Conservation (phyloP, 2,329 filamentous ascomycete genomes). For the Setomelanomma holmii region DNA sequence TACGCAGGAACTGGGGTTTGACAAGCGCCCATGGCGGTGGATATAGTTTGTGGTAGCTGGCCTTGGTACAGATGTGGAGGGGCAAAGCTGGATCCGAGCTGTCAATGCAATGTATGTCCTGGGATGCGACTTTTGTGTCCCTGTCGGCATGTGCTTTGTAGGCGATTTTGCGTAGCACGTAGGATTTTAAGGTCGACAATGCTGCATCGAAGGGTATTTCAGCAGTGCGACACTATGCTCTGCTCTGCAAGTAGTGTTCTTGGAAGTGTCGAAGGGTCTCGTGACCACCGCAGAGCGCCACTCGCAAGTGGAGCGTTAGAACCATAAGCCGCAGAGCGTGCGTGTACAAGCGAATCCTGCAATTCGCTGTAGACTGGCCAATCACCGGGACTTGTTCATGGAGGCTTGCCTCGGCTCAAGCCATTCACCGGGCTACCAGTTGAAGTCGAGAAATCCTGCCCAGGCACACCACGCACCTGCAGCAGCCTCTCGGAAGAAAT, state of each 20-base stretch:
- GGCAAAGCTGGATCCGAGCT: conserved; percentile 3
- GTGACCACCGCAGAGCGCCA: neutral
- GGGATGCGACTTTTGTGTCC: neutral
- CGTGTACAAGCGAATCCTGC: neutral
- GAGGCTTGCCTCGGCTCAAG: neutral
- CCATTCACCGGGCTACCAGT: neutral
- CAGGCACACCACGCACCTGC: neutral
- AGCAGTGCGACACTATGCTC: too few species aligned
- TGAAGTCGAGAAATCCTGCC: neutral
- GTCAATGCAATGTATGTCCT: conserved; percentile 1
- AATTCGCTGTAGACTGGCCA: neutral
- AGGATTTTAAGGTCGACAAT: neutral
- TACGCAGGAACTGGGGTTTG: conserved; percentile 10
- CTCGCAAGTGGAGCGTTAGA: neutral
- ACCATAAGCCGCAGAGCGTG: neutral
- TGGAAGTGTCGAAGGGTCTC: too few species aligned
- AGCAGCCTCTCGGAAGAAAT: neutral
- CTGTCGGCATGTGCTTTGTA: neutral
- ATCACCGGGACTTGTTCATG: neutral
- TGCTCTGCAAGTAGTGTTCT: too few species aligned
- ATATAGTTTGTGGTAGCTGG: conserved; percentile 1
- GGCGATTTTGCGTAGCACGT: conserved; percentile 4
- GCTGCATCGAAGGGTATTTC: too few species aligned
- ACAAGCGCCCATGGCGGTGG: conserved; percentile 18
- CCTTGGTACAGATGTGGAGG: neutral